A percentile compares a stretch with the other conserved stretches of the same genome.
Evolutionary conservation across 768 basidiomycete species (phyloP).

Genomic region (Tricholoma saponaceum): DNA sequence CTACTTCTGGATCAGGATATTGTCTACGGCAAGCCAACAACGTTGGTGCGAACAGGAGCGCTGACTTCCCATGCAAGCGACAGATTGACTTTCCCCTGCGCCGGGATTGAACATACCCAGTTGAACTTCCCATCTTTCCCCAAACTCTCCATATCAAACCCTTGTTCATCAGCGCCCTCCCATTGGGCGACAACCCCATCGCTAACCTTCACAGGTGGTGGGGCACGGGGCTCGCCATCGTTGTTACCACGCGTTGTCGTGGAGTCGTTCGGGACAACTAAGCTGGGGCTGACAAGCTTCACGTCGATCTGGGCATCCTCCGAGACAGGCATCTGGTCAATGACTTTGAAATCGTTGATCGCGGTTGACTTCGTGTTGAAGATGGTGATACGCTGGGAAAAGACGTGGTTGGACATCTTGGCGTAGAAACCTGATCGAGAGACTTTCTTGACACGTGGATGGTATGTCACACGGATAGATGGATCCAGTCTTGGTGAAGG

Average conservation of each 20-base stretch:
- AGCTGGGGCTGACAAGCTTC: conserved; percentile 31
- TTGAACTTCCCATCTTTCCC: conserved; percentile 31
- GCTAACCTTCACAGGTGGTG: conserved; percentile 16
- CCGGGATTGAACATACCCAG: conserved; percentile 27
- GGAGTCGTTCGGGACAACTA: background rate
- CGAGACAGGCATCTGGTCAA: conserved; percentile 37
- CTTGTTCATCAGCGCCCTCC: conserved; percentile 24
- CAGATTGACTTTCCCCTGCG: conserved; percentile 27
- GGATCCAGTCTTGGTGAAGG: conserved; percentile 29
- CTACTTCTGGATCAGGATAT: too few species aligned
- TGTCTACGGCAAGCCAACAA: background rate
- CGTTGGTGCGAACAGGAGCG: background rate
- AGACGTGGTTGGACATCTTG: conserved; percentile 27
- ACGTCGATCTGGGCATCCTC: conserved; percentile 35
- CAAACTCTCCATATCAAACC: conserved; percentile 10
- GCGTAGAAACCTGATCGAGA: conserved; percentile 30
- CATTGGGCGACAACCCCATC: conserved; percentile 26
- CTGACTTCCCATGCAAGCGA: conserved; percentile 17
- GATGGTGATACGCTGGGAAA: conserved; percentile 34
- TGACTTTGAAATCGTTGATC: conserved; percentile 28
- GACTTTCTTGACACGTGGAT: conserved; percentile 30
- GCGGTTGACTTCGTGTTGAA: conserved; percentile 31
- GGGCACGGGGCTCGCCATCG: background rate
- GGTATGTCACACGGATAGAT: conserved; percentile 37
- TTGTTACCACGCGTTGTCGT: background rate